Evolutionary conservation across 2,329 filamentous ascomycete genomes (phyloP), one percentile per base, ranked within the genome.

Genomic region (Curvularia hawaiiensis): DNA sequence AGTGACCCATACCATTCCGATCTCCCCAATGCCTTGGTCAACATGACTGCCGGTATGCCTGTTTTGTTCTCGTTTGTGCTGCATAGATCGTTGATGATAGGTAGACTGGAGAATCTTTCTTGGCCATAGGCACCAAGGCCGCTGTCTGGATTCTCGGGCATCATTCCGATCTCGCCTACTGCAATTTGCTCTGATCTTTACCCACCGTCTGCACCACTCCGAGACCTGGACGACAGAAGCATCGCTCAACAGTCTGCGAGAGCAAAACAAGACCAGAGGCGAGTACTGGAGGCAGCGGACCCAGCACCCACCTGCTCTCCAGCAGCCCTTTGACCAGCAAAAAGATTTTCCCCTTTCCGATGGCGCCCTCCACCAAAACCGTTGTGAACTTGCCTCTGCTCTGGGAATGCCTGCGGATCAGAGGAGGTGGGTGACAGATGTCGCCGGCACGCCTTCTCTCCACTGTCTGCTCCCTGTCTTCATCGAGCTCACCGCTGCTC

Each of bases 151-250:
- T 53, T 54, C 62, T 10, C 77, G 80, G 43, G 65, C 84, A 7
- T 70, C 76, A 20, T 79, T 83, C 49, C 83, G 84, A 48, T 70
- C 81, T 18, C 76, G 77, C 28, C 68, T 85, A 1, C 69, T 85
- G 22, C 75, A 80, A 56, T 78, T 85, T 33, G 69, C 77, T 10
- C 70, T 78, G 2, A 67, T 82, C 3, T 79, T 82, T 62, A 79
- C 77, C 22, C 72, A 78, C 40, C 77, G 79, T 45, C 68, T 79
- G 14, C 75, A 73, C 18, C 74, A 71, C 47, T 71, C 71, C 26
- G 71, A 72, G 16, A 74, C 70, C 1, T 79, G 77, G 54, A 78
- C 78, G 0, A 73, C 74, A 1, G 61, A 67, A 31, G 63, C 71
- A 1, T 75, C 75, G 1, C 65, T 80, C 14, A 56, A 69, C 48